Percentiles rank a stretch among this genome's conserved stretches.
Evolutionary conservation across 2,329 filamentous ascomycete genomes (phyloP).

Genomic region (Fusarium setosum): DNA sequence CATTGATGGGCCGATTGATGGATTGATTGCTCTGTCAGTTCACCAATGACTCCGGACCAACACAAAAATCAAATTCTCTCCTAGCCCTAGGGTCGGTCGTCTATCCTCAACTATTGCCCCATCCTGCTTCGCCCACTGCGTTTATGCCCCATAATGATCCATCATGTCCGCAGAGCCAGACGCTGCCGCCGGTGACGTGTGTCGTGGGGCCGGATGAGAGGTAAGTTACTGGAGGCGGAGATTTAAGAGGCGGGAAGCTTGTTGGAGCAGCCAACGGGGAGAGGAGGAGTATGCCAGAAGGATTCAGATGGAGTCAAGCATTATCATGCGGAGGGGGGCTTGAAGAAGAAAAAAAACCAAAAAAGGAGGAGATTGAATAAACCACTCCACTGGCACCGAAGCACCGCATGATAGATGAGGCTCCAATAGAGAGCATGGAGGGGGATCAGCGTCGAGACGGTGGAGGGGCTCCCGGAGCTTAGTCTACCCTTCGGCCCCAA

Average conservation of each 20-base stretch:
- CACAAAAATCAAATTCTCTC: not conserved
- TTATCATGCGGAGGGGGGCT: not conserved
- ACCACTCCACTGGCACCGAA: not conserved
- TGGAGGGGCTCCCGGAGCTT: not conserved
- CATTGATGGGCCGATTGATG: too few species aligned
- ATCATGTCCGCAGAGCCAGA: constrained; percentile 12
- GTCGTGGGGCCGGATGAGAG: constrained; percentile 22
- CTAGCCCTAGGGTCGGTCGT: constrained; percentile 13
- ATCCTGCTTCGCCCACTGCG: constrained; percentile 3
- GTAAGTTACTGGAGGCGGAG: not conserved
- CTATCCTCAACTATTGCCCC: not conserved
- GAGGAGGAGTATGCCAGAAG: constrained; percentile 2
- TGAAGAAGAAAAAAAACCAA: too few species aligned
- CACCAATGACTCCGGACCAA: not conserved
- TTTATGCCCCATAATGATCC: constrained; percentile 18
- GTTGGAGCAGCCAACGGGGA: constrained; percentile 1
- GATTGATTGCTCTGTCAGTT: not conserved
- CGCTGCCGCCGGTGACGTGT: constrained; percentile 28
- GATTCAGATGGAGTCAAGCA: not conserved
- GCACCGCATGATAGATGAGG: not conserved
- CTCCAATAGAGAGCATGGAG: not conserved
- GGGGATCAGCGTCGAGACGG: constrained; percentile 1
- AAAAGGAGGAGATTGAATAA: not conserved
- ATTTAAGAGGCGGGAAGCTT: constrained; percentile 14
- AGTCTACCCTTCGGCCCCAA: too few species aligned